phyloP scores from a whole-genome alignment of 257 asterid genomes.

The Catharanthus roseus region DNA sequence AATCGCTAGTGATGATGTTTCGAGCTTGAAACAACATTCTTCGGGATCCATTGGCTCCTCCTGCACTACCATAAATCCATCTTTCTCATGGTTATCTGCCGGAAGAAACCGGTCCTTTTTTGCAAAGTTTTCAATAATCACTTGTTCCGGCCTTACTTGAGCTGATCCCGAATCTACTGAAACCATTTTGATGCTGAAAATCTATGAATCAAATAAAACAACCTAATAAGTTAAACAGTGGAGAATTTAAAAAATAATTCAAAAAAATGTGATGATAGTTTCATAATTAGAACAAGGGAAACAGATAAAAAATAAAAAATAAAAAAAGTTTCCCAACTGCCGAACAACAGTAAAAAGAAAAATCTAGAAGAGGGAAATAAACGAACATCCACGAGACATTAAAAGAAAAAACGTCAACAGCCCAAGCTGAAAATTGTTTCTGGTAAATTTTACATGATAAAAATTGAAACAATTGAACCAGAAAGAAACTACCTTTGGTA shows the following conservation, averaged over 20 bases:
- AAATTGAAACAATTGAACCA: background rate
- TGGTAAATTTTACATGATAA: background rate
- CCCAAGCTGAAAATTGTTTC: background rate
- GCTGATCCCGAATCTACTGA: background rate
- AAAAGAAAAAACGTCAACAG: no score
- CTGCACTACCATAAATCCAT: constrained; percentile 49
- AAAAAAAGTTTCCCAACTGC: no score
- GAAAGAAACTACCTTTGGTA: background rate
- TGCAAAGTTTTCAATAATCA: constrained; percentile 25
- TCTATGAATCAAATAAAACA: background rate
- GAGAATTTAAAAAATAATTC: background rate
- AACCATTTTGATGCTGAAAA: background rate
- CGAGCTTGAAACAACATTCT: constrained; percentile 33
- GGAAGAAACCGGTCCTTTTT: constrained; percentile 35
- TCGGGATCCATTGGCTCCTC: constrained; percentile 47
- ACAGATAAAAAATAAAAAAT: no score
- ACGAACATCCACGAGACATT: no score
- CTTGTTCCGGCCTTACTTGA: background rate
- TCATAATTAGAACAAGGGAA: no score
- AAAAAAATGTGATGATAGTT: background rate
- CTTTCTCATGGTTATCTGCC: constrained; percentile 50
- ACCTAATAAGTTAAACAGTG: background rate
- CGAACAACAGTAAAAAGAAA: background rate
- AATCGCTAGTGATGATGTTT: constrained; percentile 33
- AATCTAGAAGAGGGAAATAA: no score